phyloP scores from a whole-genome alignment of 768 basidiomycete genomes.

The Mycena capillaripes region DNA sequence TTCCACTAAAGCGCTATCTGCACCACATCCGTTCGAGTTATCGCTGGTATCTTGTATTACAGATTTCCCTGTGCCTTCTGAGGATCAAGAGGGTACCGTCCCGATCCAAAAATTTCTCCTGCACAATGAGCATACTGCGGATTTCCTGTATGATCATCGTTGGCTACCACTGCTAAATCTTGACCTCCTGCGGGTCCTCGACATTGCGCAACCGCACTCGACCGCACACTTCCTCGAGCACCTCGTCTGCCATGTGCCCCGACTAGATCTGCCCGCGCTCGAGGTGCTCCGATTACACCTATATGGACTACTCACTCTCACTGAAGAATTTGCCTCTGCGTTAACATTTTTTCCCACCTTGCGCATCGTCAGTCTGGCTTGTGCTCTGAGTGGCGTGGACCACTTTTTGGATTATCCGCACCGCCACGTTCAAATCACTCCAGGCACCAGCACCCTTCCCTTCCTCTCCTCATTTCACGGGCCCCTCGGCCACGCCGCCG shows the following conservation, averaged over 20 bases:
- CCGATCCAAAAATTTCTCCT: neutral
- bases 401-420: neutral
- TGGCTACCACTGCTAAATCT: neutral
- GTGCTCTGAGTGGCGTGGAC: no score
- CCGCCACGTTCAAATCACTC: neutral
- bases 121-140: neutral
- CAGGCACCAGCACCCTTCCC: neutral
- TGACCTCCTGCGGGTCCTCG: neutral
- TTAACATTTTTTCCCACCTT: neutral
- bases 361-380: neutral
- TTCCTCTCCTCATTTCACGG: neutral
- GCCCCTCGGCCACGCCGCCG: neutral
- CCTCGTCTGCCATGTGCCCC: neutral
- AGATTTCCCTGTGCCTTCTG: neutral
- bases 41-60: neutral
- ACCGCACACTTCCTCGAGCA: neutral
- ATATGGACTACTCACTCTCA: neutral
- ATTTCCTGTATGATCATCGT: neutral
- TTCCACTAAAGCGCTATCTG: neutral
- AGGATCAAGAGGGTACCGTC: neutral
- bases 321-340: neutral
- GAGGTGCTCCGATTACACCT: neutral
- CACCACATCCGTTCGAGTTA: neutral
- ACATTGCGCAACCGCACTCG: neutral
- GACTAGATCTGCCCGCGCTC: neutral